Evolutionary conservation across 345 rosid species (phyloP).

Genomic region (Rhizophora apiculata): DNA sequence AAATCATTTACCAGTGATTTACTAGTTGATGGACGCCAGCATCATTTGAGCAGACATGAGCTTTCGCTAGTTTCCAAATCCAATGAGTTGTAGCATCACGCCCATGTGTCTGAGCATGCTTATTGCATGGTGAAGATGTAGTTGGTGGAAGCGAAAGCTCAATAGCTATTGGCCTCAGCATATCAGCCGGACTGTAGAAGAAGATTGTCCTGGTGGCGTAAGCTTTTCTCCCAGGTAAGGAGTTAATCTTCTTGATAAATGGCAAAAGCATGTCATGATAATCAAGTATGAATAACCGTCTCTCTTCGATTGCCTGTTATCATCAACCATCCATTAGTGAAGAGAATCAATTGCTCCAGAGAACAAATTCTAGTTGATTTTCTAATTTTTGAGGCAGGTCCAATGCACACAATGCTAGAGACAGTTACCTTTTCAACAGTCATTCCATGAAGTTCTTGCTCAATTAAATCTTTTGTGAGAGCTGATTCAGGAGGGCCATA

Average conservation of each 20-base stretch:
- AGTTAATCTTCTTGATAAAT: slow-evolving; percentile 67
- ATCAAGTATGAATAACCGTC: slow-evolving; percentile 73
- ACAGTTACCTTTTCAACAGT: slow-evolving; percentile 59
- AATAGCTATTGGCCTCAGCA: slow-evolving; percentile 66
- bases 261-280: slow-evolving; percentile 88
- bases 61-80: slow-evolving; percentile 95
- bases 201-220: slow-evolving; percentile 81
- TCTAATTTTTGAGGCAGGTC: background rate
- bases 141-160: slow-evolving; percentile 86
- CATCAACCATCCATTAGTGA: slow-evolving; percentile 12
- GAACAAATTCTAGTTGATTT: background rate
- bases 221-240: slow-evolving; percentile 65
- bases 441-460: slow-evolving; percentile 66
- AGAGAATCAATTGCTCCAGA: background rate
- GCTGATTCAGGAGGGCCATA: slow-evolving; percentile 87
- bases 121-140: slow-evolving; percentile 42
- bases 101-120: slow-evolving; percentile 61
- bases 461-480: slow-evolving; percentile 69
- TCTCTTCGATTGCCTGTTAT: slow-evolving; percentile 76
- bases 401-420: background rate
- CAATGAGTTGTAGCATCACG: slow-evolving; percentile 84
- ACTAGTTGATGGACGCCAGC: slow-evolving; percentile 92
- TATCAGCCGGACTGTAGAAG: slow-evolving; percentile 43
- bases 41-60: slow-evolving; percentile 87
- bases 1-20: slow-evolving; percentile 69